Evolutionary conservation across 176 grass and related monocot species (phyloP), one percentile per base, ranked within the genome.

Genomic region (Alopecurus myosuroides): DNA sequence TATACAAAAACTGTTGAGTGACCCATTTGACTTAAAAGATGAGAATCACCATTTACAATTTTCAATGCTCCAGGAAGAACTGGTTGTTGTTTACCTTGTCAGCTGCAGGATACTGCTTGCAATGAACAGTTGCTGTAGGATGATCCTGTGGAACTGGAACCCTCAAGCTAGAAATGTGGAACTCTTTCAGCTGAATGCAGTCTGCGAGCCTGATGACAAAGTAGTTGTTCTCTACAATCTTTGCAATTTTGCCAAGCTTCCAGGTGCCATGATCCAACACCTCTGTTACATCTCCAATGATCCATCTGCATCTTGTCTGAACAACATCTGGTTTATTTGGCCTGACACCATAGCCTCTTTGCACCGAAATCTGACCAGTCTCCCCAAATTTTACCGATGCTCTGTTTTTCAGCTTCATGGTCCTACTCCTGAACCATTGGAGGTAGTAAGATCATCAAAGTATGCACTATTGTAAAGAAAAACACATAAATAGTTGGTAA

Each of bases 121-220:
- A 42, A 30, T 86, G 52, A 40, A 26, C 26, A 64, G 84, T 3
- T 29, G 78, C 22, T 18, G 57, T 74, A 80, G 82, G 61, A 84
- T 63, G 69, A 74, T 86, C 44, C 1, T 50, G 83, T 42, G 39
- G 75, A 73, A 81, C 26, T 49, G 77, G 77, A 62, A 83, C 80
- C 37, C 92, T 88, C 82, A 94, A 37, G 42, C 87, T 82, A 50
- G 89, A 92, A 63, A 92, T 68, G 83, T 87, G 85, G 78, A 89
- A 87, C 80, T 92, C 87, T 83, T 89, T 94, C 49, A 92, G 78
- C 76, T 92, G 89, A 69, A 94, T 89, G 79, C 87, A 89, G 25
- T 86, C 89, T 35, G 80, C 75, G 45, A 91, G 85, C 83, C 85
- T 85, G 78, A 88, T 85, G 44, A 90, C 87, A 17, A 92, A 84